Base-by-base conservation (phyloP, 2,329 filamentous ascomycete species). In the Phaeoacremonium minimum region DNA sequence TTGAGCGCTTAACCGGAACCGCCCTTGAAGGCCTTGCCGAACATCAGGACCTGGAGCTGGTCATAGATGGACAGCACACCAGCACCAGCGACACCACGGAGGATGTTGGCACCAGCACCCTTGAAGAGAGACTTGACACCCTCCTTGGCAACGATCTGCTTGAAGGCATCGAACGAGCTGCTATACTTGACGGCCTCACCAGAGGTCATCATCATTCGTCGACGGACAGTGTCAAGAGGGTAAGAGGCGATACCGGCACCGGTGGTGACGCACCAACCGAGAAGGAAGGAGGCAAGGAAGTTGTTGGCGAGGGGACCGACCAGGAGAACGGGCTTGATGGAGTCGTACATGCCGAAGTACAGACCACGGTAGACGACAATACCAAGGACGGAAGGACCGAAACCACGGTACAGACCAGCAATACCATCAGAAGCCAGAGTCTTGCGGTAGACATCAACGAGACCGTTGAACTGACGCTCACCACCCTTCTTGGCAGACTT, bases 271-370 rank as follows among this genome's bases (percentile, higher is more conserved):
- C 79, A 77, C 93, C 93, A 98, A 68, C 93, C 93, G 73, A 98
- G 93, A 66, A 80, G 64, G 89, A 98, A 98, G 56, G 93, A 98
- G 70, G 93, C 93, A 63, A 98, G 77, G 90, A 98, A 98, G 87
- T 91, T 96, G 77, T 90, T 90, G 76, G 89, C 82, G 60, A 98
- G 88, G 69, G 67, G 48, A 68, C 93, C 93, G 67, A 85, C 81
- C 53, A 98, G 88, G 73, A 97, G 71, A 64, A 97, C 87, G 59
- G 93, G 93, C 89, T 98, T 98, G 82, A 98, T 84, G 58, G 93
- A 98, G 79, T 98, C 93, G 89, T 98, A 98, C 86, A 98, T 86
- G 69, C 93, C 93, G 86, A 98, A 98, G 90, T 98, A 98, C 61
- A 98, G 89, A 96, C 93, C 93, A 88, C 93, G 93, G 88, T 98